Evolutionary conservation across 2,329 filamentous ascomycete species (phyloP).

Genomic region (Alternaria angustiovoidea): DNA sequence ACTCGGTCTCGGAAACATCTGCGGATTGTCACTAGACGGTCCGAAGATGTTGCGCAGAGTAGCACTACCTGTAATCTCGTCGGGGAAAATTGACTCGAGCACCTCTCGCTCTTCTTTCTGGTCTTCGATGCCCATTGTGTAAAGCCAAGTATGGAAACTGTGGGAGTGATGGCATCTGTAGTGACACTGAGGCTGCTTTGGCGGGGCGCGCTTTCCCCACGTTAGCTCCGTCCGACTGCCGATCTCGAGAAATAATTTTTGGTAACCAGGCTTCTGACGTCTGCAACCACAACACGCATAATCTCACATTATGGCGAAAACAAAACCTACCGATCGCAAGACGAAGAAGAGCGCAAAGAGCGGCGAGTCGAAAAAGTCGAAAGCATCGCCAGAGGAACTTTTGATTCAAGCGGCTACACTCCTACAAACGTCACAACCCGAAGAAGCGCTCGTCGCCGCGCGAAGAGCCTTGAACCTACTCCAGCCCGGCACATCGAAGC

Average conservation of each 20-base stretch:
- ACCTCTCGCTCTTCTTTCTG: constrained; percentile 96
- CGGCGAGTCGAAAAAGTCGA: constrained; percentile 54
- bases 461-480: constrained; percentile 62
- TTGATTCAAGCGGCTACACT: constrained; percentile 65
- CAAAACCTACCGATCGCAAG: constrained; percentile 58
- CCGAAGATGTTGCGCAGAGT: not conserved
- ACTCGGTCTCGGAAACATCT: constrained; percentile 93
- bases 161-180: constrained; percentile 8
- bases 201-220: constrained; percentile 35
- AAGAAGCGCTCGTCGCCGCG: constrained; percentile 64
- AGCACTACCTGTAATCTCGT: constrained; percentile 86
- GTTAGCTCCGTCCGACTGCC: constrained; percentile 34
- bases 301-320: constrained; percentile 57
- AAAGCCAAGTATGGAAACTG: constrained; percentile 17
- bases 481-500: constrained; percentile 47
- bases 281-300: constrained; percentile 3
- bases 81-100: constrained; percentile 96
- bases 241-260: constrained; percentile 34
- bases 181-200: constrained; percentile 28
- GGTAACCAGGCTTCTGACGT: constrained; percentile 13
- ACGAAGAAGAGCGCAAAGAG: constrained; percentile 45
- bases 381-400: constrained; percentile 63
- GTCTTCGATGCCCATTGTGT: constrained; percentile 71
- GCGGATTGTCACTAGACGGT: constrained; percentile 28
- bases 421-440: constrained; percentile 66